Conservation (phyloP, 371 early-diverging fungal species). For the Mucor velutinosus region DNA sequence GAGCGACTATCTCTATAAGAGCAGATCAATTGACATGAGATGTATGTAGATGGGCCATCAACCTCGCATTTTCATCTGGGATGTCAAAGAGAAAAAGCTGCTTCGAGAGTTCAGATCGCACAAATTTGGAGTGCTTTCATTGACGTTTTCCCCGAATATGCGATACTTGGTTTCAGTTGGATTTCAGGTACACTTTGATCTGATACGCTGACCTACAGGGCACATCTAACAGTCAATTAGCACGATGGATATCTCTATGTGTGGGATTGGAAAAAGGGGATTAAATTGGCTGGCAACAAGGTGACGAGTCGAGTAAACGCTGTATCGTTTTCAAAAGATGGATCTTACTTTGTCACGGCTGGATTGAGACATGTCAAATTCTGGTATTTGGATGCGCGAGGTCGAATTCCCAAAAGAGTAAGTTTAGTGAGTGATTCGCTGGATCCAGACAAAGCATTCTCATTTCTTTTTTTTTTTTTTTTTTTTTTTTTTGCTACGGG, state of each 20-base stretch:
- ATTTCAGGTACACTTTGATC: constrained; percentile 61
- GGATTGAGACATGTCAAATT: constrained; percentile 81
- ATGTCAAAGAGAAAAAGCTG: constrained; percentile 55
- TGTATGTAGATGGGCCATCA: constrained; percentile 71
- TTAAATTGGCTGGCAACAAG: constrained; percentile 68
- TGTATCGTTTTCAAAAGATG: constrained; percentile 68
- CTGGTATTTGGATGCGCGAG: constrained; percentile 72
- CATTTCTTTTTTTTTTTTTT: too few species aligned
- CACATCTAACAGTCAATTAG: constrained; percentile 61
- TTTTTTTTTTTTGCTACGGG: not conserved
- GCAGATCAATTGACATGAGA: not conserved
- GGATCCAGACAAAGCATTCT: not conserved
- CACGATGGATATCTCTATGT: constrained; percentile 84
- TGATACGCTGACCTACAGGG: not conserved
- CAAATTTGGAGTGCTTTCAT: constrained; percentile 76
- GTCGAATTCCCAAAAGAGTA: constrained; percentile 47
- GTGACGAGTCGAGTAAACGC: constrained; percentile 70
- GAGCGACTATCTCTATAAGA: not conserved
- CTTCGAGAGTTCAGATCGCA: constrained; percentile 75
- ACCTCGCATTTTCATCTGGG: constrained; percentile 79
- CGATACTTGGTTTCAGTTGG: constrained; percentile 79
- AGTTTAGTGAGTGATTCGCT: not conserved
- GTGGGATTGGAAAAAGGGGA: constrained; percentile 81
- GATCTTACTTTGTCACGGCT: constrained; percentile 78
- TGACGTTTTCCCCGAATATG: constrained; percentile 76